These are phyloP conservation scores for Phalaenopsis hybrid DNA, from an alignment of 116 monocot species.

Conservation along the genomic window DNA sequence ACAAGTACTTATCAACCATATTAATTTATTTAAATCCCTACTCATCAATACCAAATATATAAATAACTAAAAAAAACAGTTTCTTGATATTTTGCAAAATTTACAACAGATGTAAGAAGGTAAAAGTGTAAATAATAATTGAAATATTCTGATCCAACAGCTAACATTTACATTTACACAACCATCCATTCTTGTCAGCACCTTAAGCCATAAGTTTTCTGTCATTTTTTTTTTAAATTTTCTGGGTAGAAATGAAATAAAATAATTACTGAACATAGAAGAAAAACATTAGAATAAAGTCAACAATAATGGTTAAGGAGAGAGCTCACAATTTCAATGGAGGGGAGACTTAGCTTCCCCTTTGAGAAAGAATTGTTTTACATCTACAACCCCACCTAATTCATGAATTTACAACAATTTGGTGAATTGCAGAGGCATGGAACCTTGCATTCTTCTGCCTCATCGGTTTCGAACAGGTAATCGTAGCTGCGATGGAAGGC, in stretches of 20 bases:
- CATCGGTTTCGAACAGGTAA: constrained; percentile 79
- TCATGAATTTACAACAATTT: constrained; percentile 85
- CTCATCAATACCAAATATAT: too few species aligned
- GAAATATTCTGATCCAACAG: neutral
- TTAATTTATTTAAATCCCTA: too few species aligned
- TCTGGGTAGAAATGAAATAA: neutral
- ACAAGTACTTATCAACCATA: too few species aligned
- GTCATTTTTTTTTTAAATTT: neutral
- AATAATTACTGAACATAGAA: neutral
- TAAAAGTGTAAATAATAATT: neutral
- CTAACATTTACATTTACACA: too few species aligned
- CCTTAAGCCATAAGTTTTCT: too few species aligned
- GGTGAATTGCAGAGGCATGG: constrained; percentile 77
- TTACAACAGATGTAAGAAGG: neutral
- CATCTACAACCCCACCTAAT: constrained; percentile 26
- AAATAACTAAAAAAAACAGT: too few species aligned
- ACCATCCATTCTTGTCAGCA: too few species aligned
- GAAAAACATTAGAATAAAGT: neutral
- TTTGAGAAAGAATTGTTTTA: neutral
- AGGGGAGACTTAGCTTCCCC: neutral
- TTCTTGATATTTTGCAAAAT: neutral
- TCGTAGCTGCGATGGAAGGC: constrained; percentile 48
- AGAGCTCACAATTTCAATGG: neutral
- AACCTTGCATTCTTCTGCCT: constrained; percentile 73
- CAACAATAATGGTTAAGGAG: neutral